Conservation (phyloP, 768 basidiomycete genomes). For the Termitomyces sp. region DNA sequence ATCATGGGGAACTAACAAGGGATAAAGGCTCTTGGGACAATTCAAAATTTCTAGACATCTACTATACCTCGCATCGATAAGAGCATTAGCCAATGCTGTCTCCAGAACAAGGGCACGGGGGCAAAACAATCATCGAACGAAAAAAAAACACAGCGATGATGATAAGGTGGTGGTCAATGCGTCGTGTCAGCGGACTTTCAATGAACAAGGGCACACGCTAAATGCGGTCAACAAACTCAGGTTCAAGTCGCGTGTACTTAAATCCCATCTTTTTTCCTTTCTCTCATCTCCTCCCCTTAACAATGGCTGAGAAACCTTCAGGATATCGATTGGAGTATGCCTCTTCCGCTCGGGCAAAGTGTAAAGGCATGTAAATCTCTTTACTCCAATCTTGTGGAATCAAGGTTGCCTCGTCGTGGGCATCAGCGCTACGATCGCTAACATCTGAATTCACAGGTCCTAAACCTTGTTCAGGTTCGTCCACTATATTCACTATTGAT, state of each 20-base stretch:
- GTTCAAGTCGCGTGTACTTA: slow-evolving; percentile 30
- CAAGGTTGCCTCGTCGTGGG: slow-evolving; percentile 22
- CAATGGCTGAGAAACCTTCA: slow-evolving; percentile 48
- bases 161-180: slow-evolving; percentile 42
- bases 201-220: slow-evolving; percentile 21
- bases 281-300: slow-evolving; percentile 15
- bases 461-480: slow-evolving; percentile 71
- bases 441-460: slow-evolving; percentile 46
- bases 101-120: not conserved
- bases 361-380: slow-evolving; percentile 57
- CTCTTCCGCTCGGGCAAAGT: slow-evolving; percentile 62
- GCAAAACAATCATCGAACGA: no score
- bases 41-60: not conserved
- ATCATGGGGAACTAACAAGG: not conserved
- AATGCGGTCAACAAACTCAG: slow-evolving; percentile 25
- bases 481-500: not conserved
- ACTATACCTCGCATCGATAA: not conserved
- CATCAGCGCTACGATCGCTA: slow-evolving; percentile 19
- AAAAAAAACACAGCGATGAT: slow-evolving; percentile 9
- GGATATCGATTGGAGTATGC: slow-evolving; percentile 84
- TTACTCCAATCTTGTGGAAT: slow-evolving; percentile 7
- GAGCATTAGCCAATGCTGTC: not conserved
- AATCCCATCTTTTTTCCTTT: slow-evolving; percentile 20
- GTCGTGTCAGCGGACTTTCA: slow-evolving; percentile 46
- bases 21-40: not conserved